A percentile compares a stretch with the other conserved stretches of the same genome.
These are phyloP conservation scores for Talaromyces trachyspermus DNA, from an alignment of 495 filamentous ascomycete species.

Conservation along the genomic window DNA sequence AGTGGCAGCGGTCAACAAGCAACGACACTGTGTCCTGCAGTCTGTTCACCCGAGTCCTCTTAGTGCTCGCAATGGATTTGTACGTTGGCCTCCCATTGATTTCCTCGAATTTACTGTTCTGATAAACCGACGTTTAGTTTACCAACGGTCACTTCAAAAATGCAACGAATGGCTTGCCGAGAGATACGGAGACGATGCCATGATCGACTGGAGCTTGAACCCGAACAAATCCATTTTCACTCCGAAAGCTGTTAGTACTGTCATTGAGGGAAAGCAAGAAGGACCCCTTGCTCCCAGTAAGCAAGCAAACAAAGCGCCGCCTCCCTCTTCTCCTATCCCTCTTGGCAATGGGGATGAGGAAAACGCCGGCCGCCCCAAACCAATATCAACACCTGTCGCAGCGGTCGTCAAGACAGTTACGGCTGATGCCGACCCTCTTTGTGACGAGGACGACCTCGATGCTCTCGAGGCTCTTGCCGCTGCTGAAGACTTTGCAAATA, in stretches of 20 bases:
- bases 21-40: slow-evolving; percentile 71
- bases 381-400: too few relatives aligned
- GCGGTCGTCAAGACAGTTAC: too few relatives aligned
- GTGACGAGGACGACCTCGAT: slow-evolving; percentile 31
- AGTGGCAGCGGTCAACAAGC: slow-evolving; percentile 58
- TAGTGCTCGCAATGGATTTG: slow-evolving; percentile 70
- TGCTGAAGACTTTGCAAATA: too few relatives aligned
- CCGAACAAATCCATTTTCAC: slow-evolving; percentile 17
- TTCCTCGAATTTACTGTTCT: neutral
- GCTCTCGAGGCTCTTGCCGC: slow-evolving; percentile 34
- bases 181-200: slow-evolving; percentile 68
- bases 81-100: slow-evolving; percentile 29
- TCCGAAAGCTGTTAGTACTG: neutral
- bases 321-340: neutral
- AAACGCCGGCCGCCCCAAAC: neutral
- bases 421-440: slow-evolving; percentile 21
- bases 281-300: slow-evolving; percentile 5
- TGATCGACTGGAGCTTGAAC: slow-evolving; percentile 80
- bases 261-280: neutral
- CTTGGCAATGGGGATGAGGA: slow-evolving; percentile 8
- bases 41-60: slow-evolving; percentile 88
- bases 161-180: slow-evolving; percentile 81
- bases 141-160: slow-evolving; percentile 80
- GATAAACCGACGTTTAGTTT: slow-evolving; percentile 45
- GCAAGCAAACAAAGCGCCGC: slow-evolving; percentile 1